Evolutionary conservation across 23 red algal species (phyloP).

Genomic region (Gracilariopsis chorda): DNA sequence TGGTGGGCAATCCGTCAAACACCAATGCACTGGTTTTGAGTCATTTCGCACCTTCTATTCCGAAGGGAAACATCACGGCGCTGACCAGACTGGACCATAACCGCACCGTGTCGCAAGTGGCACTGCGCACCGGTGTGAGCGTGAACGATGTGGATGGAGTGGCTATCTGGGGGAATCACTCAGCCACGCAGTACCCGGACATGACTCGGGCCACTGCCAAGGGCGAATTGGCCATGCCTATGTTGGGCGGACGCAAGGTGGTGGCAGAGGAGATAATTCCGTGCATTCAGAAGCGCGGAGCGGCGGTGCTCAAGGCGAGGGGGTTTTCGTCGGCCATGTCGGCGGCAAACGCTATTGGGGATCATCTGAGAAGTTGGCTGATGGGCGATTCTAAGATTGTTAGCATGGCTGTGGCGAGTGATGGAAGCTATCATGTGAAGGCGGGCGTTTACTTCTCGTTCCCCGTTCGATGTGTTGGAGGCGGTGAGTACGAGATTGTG

Average conservation of each 20-base stretch:
- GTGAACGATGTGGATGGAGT: conserved; percentile 73
- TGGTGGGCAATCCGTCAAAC: conserved; percentile 98
- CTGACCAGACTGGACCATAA: conserved; percentile 98
- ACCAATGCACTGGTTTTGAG: conserved; percentile 91
- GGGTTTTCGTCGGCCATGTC: conserved; percentile 90
- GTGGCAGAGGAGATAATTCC: conserved; percentile 79
- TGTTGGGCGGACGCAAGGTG: conserved; percentile 46
- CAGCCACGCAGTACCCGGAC: conserved; percentile 93
- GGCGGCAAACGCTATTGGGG: conserved; percentile 84
- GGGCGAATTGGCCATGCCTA: conserved; percentile 32
- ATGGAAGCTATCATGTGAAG: conserved; percentile 85
- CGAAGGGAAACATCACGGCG: conserved; percentile 87
- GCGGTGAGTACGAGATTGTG: conserved; percentile 82
- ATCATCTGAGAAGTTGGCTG: conserved; percentile 91
- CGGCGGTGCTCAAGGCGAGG: conserved; percentile 80
- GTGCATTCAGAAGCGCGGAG: conserved; percentile 90
- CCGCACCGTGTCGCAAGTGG: conserved; percentile 66
- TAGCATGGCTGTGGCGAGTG: conserved; percentile 79
- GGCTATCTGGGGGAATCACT: conserved; percentile 97
- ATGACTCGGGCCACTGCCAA: conserved; percentile 57
- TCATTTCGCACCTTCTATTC: conserved; percentile 73
- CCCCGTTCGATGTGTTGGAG: conserved; percentile 72
- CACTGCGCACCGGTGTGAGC: conserved; percentile 16
- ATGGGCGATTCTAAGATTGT: conserved; percentile 62
- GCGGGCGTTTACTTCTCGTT: conserved; percentile 83